These are phyloP conservation scores for Apiotrichum brassicae DNA, from an alignment of 1,284 basidiomycete genomes.

Conservation along the genomic window DNA sequence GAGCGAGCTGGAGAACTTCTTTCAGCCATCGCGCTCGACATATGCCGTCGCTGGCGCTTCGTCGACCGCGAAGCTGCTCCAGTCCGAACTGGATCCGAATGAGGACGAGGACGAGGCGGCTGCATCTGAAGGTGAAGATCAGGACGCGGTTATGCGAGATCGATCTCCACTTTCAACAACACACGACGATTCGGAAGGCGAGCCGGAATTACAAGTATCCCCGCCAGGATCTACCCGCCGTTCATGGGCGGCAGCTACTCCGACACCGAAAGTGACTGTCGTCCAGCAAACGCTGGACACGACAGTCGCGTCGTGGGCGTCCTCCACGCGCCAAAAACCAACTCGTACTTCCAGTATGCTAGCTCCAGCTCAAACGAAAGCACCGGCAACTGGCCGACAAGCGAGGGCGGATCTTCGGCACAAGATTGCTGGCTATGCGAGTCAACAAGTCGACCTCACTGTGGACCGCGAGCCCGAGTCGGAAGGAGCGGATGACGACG, in stretches of 20 bases:
- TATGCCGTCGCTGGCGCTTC: conserved; percentile 54
- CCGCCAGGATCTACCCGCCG: too few relatives aligned
- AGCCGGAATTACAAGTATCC: too few relatives aligned
- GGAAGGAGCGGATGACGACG: conserved; percentile 19
- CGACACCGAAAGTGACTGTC: background rate
- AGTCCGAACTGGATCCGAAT: background rate
- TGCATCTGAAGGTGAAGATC: background rate
- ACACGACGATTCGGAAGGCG: conserved; percentile 4
- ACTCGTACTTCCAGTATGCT: background rate
- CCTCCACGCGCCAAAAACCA: background rate
- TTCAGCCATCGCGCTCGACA: conserved; percentile 62
- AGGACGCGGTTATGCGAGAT: too few relatives aligned
- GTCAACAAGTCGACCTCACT: conserved; percentile 22
- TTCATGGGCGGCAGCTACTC: too few relatives aligned
- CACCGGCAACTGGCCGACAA: conserved; percentile 15
- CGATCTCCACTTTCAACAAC: too few relatives aligned
- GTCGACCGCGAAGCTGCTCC: conserved; percentile 21
- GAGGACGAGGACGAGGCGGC: background rate
- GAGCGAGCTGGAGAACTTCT: conserved; percentile 58
- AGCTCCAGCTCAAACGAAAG: conserved; percentile 3
- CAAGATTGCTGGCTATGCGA: conserved; percentile 54
- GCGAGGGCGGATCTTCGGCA: conserved; percentile 48
- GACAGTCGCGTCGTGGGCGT: conserved; percentile 21
- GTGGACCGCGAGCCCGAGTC: conserved; percentile 14
- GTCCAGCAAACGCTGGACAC: conserved; percentile 23